Conservation (phyloP, 2,329 filamentous ascomycete genomes). For the Elsinoe necatrix region DNA sequence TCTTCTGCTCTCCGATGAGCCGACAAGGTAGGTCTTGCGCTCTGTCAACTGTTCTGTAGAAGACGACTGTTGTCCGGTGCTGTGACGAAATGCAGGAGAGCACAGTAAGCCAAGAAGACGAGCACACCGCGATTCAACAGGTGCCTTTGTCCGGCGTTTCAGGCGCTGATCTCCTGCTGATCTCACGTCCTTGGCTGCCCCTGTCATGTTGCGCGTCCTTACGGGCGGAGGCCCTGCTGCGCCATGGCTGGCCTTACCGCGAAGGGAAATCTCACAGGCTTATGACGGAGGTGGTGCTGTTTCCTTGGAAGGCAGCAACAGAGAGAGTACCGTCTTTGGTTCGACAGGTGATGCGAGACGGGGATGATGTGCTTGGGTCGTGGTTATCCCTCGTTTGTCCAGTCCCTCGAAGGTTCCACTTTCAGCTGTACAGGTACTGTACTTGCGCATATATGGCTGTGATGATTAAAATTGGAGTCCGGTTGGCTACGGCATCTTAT, state of each 20-base stretch:
- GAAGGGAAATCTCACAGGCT: conserved; percentile 1
- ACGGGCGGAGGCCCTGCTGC: conserved; percentile 8
- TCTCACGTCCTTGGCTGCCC: not conserved
- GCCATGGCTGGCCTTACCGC: conserved; percentile 3
- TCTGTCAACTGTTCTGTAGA: not conserved
- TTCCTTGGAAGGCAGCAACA: not conserved
- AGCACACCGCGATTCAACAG: conserved; percentile 10
- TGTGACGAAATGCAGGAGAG: not conserved
- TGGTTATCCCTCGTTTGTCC: not conserved
- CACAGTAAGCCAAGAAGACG: not conserved
- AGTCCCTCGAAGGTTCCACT: not conserved
- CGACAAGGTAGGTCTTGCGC: not conserved
- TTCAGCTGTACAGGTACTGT: not conserved
- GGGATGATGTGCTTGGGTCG: conserved; percentile 5
- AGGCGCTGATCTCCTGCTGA: not conserved
- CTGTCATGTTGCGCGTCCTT: conserved; percentile 2
- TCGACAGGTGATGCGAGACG: not conserved
- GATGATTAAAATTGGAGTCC: not conserved
- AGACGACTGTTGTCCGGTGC: not conserved
- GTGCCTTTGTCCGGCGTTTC: conserved; percentile 7
- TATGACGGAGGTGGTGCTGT: not conserved
- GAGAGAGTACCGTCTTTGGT: not conserved
- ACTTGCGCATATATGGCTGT: not conserved
- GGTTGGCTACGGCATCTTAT: not conserved
- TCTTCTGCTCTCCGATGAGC: not conserved